A percentile compares a stretch with the other conserved stretches of the same genome.
These are phyloP conservation scores for Neocallimastix lanati DNA, from an alignment of 192 early-diverging fungal genomes.

Conservation along the genomic window DNA sequence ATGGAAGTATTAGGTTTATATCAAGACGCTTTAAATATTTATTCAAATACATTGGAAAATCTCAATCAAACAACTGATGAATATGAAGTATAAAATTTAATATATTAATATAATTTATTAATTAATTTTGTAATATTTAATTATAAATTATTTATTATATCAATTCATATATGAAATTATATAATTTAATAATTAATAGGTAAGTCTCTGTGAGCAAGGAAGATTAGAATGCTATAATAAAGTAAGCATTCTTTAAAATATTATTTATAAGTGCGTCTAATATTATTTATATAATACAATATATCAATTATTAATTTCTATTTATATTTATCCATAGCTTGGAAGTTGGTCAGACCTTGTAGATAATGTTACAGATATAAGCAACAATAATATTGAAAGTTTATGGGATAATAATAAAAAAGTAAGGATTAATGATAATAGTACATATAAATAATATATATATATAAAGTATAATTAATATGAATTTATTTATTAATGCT, in stretches of 20 bases:
- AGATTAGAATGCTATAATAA: background rate
- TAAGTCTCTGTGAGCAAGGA: background rate
- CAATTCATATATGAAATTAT: too few relatives aligned
- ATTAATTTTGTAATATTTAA: too few relatives aligned
- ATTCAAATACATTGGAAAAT: background rate
- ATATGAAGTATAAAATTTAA: background rate
- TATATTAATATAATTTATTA: too few relatives aligned
- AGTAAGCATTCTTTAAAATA: background rate
- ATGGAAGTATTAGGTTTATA: slow-evolving; percentile 40
- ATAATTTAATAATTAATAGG: background rate
- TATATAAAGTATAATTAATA: too few relatives aligned
- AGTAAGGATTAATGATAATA: too few relatives aligned
- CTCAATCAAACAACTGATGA: background rate
- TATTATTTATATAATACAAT: too few relatives aligned
- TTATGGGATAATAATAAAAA: background rate
- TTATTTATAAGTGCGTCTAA: too few relatives aligned
- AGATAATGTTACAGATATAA: background rate
- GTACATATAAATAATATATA: too few relatives aligned
- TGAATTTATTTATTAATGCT: too few relatives aligned
- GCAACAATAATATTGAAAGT: background rate
- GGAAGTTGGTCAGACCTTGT: background rate
- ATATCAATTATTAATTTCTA: background rate
- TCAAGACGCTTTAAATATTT: slow-evolving; percentile 17
- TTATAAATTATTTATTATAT: too few relatives aligned
- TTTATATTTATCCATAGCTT: background rate